These are phyloP conservation scores for Syzygium grande DNA, from an alignment of 345 rosid genomes.

Conservation along the genomic window DNA sequence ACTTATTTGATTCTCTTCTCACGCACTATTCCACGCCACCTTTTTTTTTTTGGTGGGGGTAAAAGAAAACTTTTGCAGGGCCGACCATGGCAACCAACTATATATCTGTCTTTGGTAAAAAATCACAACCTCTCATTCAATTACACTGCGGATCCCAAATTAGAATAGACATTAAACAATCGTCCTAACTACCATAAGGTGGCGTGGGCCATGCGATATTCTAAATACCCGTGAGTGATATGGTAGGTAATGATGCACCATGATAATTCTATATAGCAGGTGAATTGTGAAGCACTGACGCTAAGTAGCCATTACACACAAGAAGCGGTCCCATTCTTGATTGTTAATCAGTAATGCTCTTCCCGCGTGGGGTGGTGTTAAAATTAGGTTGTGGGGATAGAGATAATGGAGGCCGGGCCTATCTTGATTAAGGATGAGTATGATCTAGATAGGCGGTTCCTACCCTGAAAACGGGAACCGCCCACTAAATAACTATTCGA, in stretches of 20 bases:
- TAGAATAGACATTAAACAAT: neutral
- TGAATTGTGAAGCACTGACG: neutral
- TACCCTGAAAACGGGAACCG: too few relatives aligned
- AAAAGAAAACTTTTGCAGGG: neutral
- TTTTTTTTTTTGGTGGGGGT: rapidly evolving
- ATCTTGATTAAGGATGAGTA: too few relatives aligned
- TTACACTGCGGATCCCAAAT: neutral
- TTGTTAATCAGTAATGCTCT: neutral
- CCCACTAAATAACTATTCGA: too few relatives aligned
- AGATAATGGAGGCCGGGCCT: neutral
- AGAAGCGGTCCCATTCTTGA: neutral
- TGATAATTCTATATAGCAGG: neutral
- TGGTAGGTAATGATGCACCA: neutral
- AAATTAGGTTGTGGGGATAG: neutral
- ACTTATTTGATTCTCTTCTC: neutral
- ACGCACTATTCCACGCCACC: neutral
- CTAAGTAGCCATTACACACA: neutral
- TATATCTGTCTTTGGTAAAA: too few relatives aligned
- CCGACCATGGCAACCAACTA: neutral
- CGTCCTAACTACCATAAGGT: neutral
- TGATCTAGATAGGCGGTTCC: too few relatives aligned
- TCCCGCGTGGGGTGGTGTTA: neutral
- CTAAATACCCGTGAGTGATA: neutral
- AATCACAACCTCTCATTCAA: neutral
- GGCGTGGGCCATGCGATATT: neutral